Base-by-base conservation (phyloP, 495 filamentous ascomycete species). In the Xylaria intraflava region DNA sequence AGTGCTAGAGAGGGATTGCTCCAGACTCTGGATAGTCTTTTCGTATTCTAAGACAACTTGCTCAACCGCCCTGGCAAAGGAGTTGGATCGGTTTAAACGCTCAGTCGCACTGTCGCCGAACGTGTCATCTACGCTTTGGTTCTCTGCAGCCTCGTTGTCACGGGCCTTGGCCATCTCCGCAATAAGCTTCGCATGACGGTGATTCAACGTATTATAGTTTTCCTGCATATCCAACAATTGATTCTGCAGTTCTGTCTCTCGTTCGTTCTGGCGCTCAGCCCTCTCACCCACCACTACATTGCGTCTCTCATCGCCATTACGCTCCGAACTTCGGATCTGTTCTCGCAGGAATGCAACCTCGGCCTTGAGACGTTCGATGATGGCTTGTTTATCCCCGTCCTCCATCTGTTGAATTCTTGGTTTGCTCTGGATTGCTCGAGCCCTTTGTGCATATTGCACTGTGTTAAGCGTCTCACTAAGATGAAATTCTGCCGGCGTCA, bases 391-490 rank as follows among this genome's bases (percentile, higher is more conserved):
- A 67, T 97, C 94, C 47, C 87, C 82, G 38, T 99, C 94, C 59
- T 97, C 92, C 30, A 87, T 74, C 64, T 96, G 90, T 65, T 99
- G 93, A 54, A 99, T 96, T 36, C 89, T 82, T 9, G 93, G 93
- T 64, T 96, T 96, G 76, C 89, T 96, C 72, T 99, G 93, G 54
- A 99, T 99, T 0, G 89, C 89, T 64, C 93, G 83, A 51, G 93
- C 94, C 54, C 93, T 84, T 73, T 96, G 93, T 23, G 93, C 93
- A 71, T 99, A 99, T 67, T 95, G 84, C 20, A 99, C 87, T 0
- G 93, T 99, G 67, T 99, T 99, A 36, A 99, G 75, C 0, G 93
- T 97, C 71, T 99, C 93, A 71, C 91, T 97, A 16, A 97, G 76
- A 68, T 99, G 92, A 66, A 97, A 99, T 62, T 95, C 92, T 12